Evolutionary conservation across 2,329 filamentous ascomycete species (phyloP).

Genomic region (Torrubiellomyces zombiae): DNA sequence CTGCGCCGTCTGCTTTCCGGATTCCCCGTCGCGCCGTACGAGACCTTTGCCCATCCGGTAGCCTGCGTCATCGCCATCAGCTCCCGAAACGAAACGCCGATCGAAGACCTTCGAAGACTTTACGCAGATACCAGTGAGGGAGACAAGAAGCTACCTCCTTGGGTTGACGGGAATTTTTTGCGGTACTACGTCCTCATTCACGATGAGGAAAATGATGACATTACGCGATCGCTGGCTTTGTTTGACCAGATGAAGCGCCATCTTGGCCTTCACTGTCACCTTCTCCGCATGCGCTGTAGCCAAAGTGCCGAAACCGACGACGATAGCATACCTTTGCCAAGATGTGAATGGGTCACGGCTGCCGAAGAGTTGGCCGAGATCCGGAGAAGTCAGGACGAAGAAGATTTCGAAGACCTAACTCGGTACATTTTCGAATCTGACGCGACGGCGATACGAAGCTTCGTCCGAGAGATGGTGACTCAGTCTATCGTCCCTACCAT

Average conservation of each 20-base stretch:
- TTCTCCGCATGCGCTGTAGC: conserved; percentile 69
- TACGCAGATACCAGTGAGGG: conserved; percentile 76
- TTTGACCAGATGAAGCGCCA: conserved; percentile 99
- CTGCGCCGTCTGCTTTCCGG: conserved; percentile 69
- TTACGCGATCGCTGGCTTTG: conserved; percentile 69
- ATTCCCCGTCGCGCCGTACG: conserved; percentile 62
- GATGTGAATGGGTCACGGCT: conserved; percentile 79
- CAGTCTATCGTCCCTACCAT: conserved; percentile 92
- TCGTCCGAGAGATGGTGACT: conserved; percentile 86
- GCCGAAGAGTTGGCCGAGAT: conserved; percentile 69
- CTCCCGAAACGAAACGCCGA: conserved; percentile 66
- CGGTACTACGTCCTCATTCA: conserved; percentile 94
- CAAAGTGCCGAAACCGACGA: conserved; percentile 82
- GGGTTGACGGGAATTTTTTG: conserved; percentile 83
- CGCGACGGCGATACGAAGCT: conserved; percentile 69
- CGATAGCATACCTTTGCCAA: conserved; percentile 67
- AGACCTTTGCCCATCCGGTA: conserved; percentile 89
- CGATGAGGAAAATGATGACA: conserved; percentile 90
- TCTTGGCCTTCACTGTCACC: conserved; percentile 86
- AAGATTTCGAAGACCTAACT: conserved; percentile 52
- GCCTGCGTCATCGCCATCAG: conserved; percentile 91
- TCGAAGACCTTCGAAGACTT: conserved; percentile 70
- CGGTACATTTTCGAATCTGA: conserved; percentile 87
- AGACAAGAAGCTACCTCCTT: conserved; percentile 55
- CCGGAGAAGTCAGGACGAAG: conserved; percentile 46